Base-by-base conservation (phyloP, 345 rosid genomes). In the Hibiscus mutabilis region DNA sequence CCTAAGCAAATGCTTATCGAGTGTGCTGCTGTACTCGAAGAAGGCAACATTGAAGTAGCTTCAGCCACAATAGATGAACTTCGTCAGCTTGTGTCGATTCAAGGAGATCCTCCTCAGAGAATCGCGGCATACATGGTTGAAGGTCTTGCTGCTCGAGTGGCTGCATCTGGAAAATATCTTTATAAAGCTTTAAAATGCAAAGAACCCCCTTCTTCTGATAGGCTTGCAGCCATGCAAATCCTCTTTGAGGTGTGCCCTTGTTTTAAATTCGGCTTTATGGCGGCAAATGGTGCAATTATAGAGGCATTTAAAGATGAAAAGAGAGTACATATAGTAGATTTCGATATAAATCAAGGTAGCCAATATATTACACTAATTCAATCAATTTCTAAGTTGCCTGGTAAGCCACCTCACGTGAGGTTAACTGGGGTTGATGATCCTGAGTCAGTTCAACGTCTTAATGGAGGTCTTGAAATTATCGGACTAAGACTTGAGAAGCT, bases 151-250 rank as follows among this genome's bases (percentile, higher is more conserved):
- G 99, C 99, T 60, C 87, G 93, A 55, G 84, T 95, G 90, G 96
- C 97, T 76, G 81, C 86, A 44, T 92, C 99, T 22, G 99, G 99
- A 21, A 95, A 84, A 71, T 87, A 73, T 63, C 88, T 95, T 14
- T 95, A 95, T 78, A 90, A 78, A 81, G 87, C 99, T 68, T 78
- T 95, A 73, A 95, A 84, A 82, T 95, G 99, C 87, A 95, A 95
- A 81, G 99, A 92, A 79, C 97, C 99, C 72, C 99, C 99, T 70
- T 84, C 97, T 19, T 83, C 83, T 42, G 97, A 95, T 75, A 86
- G 97, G 81, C 96, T 95, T 31, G 97, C 99, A 57, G 99, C 99
- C 0, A 95, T 95, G 99, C 99, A 95, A 74, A 90, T 95, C 59
- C 92, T 95, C 66, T 92, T 95, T 66, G 99, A 95, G 84, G 84